Evolutionary conservation across 176 grass and related monocot genomes (phyloP).

Genomic region (Canna indica): DNA sequence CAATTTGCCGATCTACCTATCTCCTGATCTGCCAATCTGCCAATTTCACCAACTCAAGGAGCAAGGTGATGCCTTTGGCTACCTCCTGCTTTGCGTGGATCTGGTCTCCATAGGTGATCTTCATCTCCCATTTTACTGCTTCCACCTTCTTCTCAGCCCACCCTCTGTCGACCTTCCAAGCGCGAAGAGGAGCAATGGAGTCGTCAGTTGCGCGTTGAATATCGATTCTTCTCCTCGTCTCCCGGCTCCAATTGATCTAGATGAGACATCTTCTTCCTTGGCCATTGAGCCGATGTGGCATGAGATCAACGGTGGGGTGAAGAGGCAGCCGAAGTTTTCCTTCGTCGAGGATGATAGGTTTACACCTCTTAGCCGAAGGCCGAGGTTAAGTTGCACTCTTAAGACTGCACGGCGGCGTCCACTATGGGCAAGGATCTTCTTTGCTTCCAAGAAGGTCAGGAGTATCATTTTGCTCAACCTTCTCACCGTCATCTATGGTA

Average conservation of each 20-base stretch:
- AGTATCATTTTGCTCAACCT: conserved; percentile 90
- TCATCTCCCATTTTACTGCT: neutral
- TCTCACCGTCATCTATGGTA: conserved; percentile 91
- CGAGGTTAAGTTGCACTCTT: conserved; percentile 13
- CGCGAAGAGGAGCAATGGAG: neutral
- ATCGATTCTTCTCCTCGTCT: neutral
- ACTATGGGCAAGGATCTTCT: conserved; percentile 75
- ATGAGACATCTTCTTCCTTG: neutral
- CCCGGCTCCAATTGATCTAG: neutral
- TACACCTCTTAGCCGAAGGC: conserved; percentile 14
- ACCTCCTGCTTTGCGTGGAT: neutral
- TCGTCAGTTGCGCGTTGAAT: conserved; percentile 2
- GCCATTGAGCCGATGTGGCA: neutral
- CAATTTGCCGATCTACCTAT: too few species aligned
- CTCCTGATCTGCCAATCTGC: too few species aligned
- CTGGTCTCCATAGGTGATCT: neutral
- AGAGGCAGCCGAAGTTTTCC: neutral
- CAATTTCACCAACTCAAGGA: neutral
- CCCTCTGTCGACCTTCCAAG: neutral
- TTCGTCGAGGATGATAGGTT: conserved; percentile 6
- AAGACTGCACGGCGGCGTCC: conserved; percentile 27
- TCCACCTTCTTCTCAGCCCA: neutral
- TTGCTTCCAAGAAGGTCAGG: conserved; percentile 88
- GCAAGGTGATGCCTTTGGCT: neutral
- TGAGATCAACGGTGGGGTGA: neutral